phyloP scores from a whole-genome alignment of 2,329 filamentous ascomycete genomes.

The Chalaropsis thielavioides region DNA sequence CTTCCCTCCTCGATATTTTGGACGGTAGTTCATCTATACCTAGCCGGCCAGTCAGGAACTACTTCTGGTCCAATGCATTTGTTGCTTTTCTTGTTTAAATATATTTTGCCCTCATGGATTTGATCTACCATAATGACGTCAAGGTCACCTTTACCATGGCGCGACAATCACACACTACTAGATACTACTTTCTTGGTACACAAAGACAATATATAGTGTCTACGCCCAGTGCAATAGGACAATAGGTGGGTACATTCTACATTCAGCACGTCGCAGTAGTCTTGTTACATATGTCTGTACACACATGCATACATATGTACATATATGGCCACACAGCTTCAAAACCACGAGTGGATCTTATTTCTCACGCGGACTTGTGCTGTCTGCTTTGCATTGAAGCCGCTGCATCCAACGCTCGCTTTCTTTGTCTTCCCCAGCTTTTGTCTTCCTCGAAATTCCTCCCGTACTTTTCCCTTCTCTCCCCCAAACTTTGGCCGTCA shows the following conservation, averaged over 20 bases:
- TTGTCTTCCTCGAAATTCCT: neutral
- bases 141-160: neutral
- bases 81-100: neutral
- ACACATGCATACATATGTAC: too few relatives aligned
- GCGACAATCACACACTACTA: too few relatives aligned
- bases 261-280: neutral
- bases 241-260: too few relatives aligned
- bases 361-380: neutral
- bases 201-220: too few relatives aligned
- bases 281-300: too few relatives aligned
- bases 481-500: neutral
- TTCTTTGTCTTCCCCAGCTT: neutral
- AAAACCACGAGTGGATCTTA: neutral
- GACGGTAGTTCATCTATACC: constrained; percentile 4
- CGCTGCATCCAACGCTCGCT: neutral
- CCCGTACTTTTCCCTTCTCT: neutral
- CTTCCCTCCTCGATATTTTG: neutral
- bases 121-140: neutral
- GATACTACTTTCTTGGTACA: too few relatives aligned
- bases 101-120: neutral
- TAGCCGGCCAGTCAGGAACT: neutral
- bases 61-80: neutral
- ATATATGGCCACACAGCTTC: neutral
- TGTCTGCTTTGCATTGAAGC: neutral
- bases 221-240: too few relatives aligned